Percentiles rank a stretch among this genome's conserved stretches.
These are phyloP conservation scores for Phaseolus lunatus DNA, from an alignment of 306 rosid genomes.

Conservation along the genomic window DNA sequence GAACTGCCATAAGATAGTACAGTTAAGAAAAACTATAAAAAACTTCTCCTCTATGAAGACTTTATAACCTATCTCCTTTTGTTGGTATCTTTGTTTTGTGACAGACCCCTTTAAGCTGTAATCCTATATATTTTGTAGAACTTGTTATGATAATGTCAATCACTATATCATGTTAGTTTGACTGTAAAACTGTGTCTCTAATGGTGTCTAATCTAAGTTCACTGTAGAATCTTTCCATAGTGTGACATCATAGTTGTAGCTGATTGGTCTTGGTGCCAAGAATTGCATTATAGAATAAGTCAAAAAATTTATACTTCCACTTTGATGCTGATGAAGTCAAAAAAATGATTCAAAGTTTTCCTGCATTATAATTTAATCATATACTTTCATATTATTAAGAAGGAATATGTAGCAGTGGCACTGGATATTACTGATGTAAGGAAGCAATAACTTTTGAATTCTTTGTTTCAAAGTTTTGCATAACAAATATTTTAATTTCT, in stretches of 20 bases:
- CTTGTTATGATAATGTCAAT: conserved; percentile 36
- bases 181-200: conserved; percentile 13
- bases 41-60: conserved; percentile 7
- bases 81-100: conserved; percentile 32
- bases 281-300: conserved; percentile 11
- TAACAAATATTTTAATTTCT: background rate
- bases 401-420: background rate
- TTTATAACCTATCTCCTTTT: conserved; percentile 35
- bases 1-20: conserved; percentile 49
- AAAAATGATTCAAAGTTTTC: background rate
- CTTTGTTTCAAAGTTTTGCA: background rate
- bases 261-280: background rate
- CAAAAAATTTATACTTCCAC: background rate
- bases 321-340: background rate
- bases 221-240: conserved; percentile 6
- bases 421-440: background rate
- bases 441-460: background rate
- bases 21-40: conserved; percentile 44
- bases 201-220: conserved; percentile 35
- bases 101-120: conserved; percentile 19
- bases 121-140: conserved; percentile 36
- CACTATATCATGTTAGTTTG: conserved; percentile 30
- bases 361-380: background rate
- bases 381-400: background rate
- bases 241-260: background rate